Percentiles rank a stretch among this genome's conserved stretches.
Evolutionary conservation across 2,329 filamentous ascomycete genomes (phyloP).

Genomic region (Zymoseptoria brevis): DNA sequence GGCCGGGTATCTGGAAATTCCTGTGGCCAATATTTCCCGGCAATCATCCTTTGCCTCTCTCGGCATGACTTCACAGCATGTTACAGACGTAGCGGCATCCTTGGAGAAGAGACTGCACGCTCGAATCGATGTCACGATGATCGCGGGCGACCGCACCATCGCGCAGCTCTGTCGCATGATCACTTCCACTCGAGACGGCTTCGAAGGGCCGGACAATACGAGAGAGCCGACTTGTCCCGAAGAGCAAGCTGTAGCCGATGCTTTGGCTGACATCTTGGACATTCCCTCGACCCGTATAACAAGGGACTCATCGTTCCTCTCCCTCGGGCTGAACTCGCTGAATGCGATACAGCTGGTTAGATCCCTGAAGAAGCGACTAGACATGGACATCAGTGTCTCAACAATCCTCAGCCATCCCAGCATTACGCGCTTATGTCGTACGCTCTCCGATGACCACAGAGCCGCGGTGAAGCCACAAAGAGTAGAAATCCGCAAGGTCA

Average conservation of each 20-base stretch:
- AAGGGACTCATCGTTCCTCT: constrained; percentile 64
- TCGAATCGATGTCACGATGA: constrained; percentile 56
- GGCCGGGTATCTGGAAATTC: constrained; percentile 41
- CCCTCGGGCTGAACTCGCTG: constrained; percentile 55
- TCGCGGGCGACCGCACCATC: constrained; percentile 63
- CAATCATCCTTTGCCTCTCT: constrained; percentile 69
- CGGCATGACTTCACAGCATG: constrained; percentile 45
- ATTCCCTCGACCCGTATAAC: constrained; percentile 43
- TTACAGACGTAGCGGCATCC: constrained; percentile 64
- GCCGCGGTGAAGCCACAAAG: neutral
- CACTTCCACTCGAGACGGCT: neutral
- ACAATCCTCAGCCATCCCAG: constrained; percentile 60
- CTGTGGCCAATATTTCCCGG: constrained; percentile 44
- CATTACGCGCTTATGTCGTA: constrained; percentile 47
- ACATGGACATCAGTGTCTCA: constrained; percentile 56
- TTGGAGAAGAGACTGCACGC: constrained; percentile 44
- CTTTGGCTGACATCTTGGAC: constrained; percentile 46
- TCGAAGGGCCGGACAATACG: neutral
- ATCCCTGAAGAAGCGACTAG: constrained; percentile 43
- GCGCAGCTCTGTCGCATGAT: constrained; percentile 42
- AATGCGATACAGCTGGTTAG: constrained; percentile 66
- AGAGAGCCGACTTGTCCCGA: constrained; percentile 43
- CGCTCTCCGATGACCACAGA: neutral
- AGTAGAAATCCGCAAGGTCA: constrained; percentile 1
- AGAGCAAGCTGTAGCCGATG: constrained; percentile 50